These are phyloP conservation scores for Colletotrichum brevisporum DNA, from an alignment of 2,329 filamentous ascomycete species.

Conservation along the genomic window DNA sequence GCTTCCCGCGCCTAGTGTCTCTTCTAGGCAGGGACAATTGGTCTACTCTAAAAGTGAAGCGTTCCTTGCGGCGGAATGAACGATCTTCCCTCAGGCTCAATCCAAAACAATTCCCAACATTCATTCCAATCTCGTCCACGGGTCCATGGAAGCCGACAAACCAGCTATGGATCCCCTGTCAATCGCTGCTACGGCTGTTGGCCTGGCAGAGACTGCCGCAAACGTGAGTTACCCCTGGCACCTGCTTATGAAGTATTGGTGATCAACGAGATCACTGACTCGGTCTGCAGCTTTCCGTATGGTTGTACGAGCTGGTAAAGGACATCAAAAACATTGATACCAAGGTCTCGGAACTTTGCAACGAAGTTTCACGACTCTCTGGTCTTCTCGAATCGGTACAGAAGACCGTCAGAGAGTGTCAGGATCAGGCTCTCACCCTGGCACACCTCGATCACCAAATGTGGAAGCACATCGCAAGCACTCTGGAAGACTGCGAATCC, in stretches of 20 bases:
- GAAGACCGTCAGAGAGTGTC: conserved; percentile 23
- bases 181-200: conserved; percentile 16
- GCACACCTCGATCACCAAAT: conserved; percentile 27
- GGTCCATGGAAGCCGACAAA: background rate
- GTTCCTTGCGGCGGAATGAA: background rate
- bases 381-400: conserved; percentile 12
- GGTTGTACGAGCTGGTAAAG: conserved; percentile 12
- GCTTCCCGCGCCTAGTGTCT: conserved; percentile 1
- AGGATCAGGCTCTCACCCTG: conserved; percentile 4
- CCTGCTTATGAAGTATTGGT: background rate
- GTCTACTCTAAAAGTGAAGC: background rate
- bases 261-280: background rate
- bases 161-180: conserved; percentile 12
- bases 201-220: background rate
- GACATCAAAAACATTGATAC: conserved; percentile 16
- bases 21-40: background rate
- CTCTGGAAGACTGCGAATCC: conserved; percentile 20
- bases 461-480: conserved; percentile 21
- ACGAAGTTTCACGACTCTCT: conserved; percentile 9
- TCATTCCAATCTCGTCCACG: background rate
- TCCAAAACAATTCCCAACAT: too few relatives aligned
- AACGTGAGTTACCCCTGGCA: background rate
- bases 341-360: conserved; percentile 20
- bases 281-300: conserved; percentile 10
- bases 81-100: too few relatives aligned